These are phyloP conservation scores for Lachnellula subtilissima DNA, from an alignment of 2,329 filamentous ascomycete species.

Conservation along the genomic window DNA sequence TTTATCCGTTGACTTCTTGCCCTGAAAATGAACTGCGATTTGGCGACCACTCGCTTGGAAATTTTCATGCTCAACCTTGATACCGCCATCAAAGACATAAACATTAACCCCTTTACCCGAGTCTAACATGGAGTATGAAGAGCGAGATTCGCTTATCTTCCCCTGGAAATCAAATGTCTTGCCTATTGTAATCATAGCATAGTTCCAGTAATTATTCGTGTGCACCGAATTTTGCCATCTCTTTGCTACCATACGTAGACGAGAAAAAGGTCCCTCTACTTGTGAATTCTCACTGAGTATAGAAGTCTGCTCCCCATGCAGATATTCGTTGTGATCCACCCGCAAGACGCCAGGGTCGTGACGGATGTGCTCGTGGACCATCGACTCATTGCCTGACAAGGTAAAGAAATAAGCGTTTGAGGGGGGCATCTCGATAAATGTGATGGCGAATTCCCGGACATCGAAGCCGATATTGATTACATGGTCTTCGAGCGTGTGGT, in stretches of 20 bases:
- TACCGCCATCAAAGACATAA: not conserved
- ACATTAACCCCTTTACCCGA: not conserved
- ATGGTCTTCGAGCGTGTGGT: constrained; percentile 1
- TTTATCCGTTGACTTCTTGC: not conserved
- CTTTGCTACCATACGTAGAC: not conserved
- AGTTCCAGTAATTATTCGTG: not conserved
- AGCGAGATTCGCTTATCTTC: not conserved
- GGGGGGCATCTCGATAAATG: not conserved
- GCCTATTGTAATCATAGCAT: not conserved
- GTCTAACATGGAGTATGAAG: not conserved
- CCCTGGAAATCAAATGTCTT: not conserved
- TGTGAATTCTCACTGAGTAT: not conserved
- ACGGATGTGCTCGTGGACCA: constrained; percentile 1
- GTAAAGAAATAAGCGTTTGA: not conserved
- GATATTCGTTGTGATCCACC: not conserved
- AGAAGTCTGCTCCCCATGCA: not conserved
- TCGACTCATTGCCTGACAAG: not conserved
- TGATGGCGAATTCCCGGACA: not conserved
- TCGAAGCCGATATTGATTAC: not conserved
- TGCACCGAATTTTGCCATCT: not conserved
- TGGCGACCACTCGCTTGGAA: not conserved
- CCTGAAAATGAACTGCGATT: not conserved
- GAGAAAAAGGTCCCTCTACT: not conserved
- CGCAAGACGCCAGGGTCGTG: not conserved
- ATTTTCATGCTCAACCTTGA: not conserved